Evolutionary conservation across 2,329 filamentous ascomycete species (phyloP).

Genomic region (Colletotrichum siamense): DNA sequence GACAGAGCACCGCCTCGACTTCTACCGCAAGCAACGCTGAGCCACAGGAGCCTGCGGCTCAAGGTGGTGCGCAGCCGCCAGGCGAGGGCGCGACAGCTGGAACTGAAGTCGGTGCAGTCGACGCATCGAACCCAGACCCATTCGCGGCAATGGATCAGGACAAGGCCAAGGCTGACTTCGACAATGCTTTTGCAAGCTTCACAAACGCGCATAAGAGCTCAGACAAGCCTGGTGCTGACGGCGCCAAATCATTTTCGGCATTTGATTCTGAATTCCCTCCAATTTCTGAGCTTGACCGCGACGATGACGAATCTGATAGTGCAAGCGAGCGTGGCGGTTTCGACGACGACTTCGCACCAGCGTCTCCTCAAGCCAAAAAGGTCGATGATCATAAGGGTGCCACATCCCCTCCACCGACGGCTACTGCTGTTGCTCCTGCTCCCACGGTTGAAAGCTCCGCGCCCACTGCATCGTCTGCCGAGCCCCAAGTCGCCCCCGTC

Average conservation of each 20-base stretch:
- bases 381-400: slow-evolving; percentile 21
- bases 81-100: slow-evolving; percentile 7
- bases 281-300: slow-evolving; percentile 82
- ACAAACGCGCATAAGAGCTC: slow-evolving; percentile 57
- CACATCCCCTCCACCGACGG: slow-evolving; percentile 22
- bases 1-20: slow-evolving; percentile 36
- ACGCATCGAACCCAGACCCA: slow-evolving; percentile 42
- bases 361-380: slow-evolving; percentile 50
- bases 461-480: background rate
- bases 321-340: slow-evolving; percentile 83
- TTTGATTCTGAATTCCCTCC: slow-evolving; percentile 89
- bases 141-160: slow-evolving; percentile 59
- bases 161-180: slow-evolving; percentile 81
- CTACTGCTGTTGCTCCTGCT: slow-evolving; percentile 34
- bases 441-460: background rate
- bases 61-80: slow-evolving; percentile 27
- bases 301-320: slow-evolving; percentile 74
- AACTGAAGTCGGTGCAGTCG: background rate
- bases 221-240: slow-evolving; percentile 45
- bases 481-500: slow-evolving; percentile 23
- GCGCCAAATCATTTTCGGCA: slow-evolving; percentile 50
- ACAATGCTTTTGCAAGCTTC: slow-evolving; percentile 84
- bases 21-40: slow-evolving; percentile 33
- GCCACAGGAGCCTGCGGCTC: slow-evolving; percentile 26
- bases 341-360: slow-evolving; percentile 88